Conservation (phyloP, 2,329 filamentous ascomycete genomes). For the Xylaria arbuscula region DNA sequence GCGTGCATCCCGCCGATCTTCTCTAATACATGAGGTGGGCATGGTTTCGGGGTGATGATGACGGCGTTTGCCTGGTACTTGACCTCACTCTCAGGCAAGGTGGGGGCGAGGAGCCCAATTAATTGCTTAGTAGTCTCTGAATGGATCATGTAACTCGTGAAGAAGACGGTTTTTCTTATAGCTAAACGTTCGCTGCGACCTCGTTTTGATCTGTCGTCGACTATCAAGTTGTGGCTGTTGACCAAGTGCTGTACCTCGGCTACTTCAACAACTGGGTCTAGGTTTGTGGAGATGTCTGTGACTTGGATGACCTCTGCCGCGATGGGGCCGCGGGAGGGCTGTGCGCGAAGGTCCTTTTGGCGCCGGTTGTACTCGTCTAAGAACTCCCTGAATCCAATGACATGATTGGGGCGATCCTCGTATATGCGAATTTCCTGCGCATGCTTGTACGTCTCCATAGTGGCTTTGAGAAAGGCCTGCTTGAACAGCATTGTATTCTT, state of each 20-base stretch:
- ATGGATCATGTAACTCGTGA: constrained; percentile 89
- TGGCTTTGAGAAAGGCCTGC: constrained; percentile 80
- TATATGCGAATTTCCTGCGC: constrained; percentile 86
- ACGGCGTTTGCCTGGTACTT: constrained; percentile 90
- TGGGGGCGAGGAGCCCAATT: constrained; percentile 75
- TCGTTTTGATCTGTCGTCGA: constrained; percentile 55
- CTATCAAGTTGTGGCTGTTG: constrained; percentile 80
- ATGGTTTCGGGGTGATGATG: constrained; percentile 84
- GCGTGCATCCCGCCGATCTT: constrained; percentile 89
- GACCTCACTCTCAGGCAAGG: constrained; percentile 73
- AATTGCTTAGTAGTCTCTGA: constrained; percentile 77
- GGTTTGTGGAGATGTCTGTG: constrained; percentile 73
- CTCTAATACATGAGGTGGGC: constrained; percentile 76
- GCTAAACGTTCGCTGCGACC: constrained; percentile 62
- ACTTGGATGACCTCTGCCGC: constrained; percentile 87
- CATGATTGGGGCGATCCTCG: constrained; percentile 74
- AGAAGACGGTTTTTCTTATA: constrained; percentile 89
- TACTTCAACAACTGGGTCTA: constrained; percentile 50
- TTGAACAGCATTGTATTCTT: constrained; percentile 91
- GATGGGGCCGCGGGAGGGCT: constrained; percentile 71
- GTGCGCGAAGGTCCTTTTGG: constrained; percentile 60
- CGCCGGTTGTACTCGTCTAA: constrained; percentile 79
- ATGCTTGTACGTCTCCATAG: constrained; percentile 86
- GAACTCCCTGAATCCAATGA: constrained; percentile 86
- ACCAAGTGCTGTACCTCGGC: constrained; percentile 80